Percentiles rank a stretch among this genome's conserved stretches.
Evolutionary conservation across 73 alveolate species (phyloP).

Genomic region (Paramecium sexaurelia): DNA sequence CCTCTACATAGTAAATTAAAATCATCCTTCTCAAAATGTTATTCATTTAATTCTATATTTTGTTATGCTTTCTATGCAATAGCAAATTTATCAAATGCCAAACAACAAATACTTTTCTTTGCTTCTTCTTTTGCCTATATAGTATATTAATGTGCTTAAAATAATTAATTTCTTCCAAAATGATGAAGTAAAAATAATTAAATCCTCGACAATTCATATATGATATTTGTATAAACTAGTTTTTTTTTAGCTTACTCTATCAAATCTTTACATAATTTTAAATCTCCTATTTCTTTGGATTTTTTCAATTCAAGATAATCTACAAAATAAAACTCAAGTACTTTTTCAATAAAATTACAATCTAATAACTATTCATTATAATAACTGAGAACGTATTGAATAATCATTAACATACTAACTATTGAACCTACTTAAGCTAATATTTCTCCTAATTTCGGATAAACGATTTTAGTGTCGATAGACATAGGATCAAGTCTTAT

Average conservation of each 20-base stretch:
- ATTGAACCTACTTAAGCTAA: constrained; percentile 33
- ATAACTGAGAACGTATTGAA: not conserved
- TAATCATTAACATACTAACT: not conserved
- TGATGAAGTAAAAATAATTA: not conserved
- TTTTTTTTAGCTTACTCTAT: not conserved
- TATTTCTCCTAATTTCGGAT: constrained; percentile 42
- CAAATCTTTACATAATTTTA: not conserved
- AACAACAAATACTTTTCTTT: not conserved
- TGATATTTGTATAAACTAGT: not conserved
- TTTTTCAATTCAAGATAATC: not conserved
- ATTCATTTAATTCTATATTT: not conserved
- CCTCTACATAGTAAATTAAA: not conserved
- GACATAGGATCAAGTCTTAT: not conserved
- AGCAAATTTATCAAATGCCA: not conserved
- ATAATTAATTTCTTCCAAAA: not conserved
- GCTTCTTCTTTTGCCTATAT: not conserved
- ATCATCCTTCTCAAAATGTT: not conserved
- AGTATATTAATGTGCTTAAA: not conserved
- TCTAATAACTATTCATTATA: not conserved
- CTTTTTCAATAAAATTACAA: not conserved
- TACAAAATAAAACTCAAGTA: not conserved
- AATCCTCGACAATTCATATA: not conserved
- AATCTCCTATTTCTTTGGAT: not conserved
- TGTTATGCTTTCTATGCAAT: not conserved
- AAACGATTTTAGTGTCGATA: not conserved